Evolutionary conservation across 179 eudicot species (phyloP).

Genomic region (Patellifolia procumbens): DNA sequence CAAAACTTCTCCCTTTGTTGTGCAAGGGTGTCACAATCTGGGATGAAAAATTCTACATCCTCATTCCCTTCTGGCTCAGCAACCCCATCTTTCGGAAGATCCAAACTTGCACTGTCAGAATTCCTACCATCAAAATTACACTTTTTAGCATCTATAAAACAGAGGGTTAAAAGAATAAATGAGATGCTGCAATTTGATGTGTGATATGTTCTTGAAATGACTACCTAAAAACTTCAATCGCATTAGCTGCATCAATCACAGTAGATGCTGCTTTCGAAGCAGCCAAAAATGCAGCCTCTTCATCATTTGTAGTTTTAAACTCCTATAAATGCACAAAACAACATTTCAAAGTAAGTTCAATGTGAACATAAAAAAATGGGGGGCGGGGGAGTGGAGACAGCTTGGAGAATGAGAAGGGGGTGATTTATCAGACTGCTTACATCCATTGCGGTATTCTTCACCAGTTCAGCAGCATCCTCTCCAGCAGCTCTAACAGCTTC

Average conservation of each 20-base stretch:
- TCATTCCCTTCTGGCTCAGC: conserved; percentile 52
- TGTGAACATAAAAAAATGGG: background rate
- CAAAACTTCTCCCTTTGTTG: conserved; percentile 80
- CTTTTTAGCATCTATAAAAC: conserved; percentile 22
- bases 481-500: conserved; percentile 95
- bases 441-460: conserved; percentile 89
- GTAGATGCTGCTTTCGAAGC: conserved; percentile 90
- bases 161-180: background rate
- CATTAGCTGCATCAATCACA: conserved; percentile 90
- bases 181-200: background rate
- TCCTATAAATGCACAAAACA: conserved; percentile 42
- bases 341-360: background rate
- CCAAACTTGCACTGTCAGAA: conserved; percentile 36
- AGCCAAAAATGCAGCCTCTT: conserved; percentile 86
- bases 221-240: conserved; percentile 76
- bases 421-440: conserved; percentile 35
- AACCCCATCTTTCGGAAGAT: conserved; percentile 37
- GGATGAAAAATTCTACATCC: conserved; percentile 65
- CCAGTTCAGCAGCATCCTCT: conserved; percentile 97
- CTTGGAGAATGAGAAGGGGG: background rate
- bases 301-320: conserved; percentile 58
- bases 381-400: background rate
- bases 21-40: conserved; percentile 58
- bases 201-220: conserved; percentile 1
- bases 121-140: conserved; percentile 45